Evolutionary conservation across 2,329 filamentous ascomycete genomes (phyloP).

Genomic region (Sclerotinia subarctica): DNA sequence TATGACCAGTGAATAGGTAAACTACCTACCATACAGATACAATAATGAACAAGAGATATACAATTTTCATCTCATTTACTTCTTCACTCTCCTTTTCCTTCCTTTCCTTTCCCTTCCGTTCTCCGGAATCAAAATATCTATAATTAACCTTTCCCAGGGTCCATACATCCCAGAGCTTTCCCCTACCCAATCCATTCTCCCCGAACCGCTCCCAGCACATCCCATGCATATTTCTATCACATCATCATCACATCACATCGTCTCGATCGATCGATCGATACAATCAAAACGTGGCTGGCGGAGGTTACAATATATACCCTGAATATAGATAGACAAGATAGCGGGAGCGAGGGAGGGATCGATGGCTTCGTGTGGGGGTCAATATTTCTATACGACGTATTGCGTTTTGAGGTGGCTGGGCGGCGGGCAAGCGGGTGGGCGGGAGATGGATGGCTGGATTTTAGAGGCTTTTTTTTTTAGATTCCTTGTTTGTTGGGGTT

Average conservation of each 20-base stretch:
- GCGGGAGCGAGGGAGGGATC: too few species aligned
- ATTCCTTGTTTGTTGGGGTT: neutral
- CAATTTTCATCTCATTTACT: neutral
- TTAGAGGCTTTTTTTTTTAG: neutral
- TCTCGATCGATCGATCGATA: neutral
- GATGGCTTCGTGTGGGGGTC: too few species aligned
- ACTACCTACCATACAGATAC: neutral
- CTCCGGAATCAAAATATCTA: neutral
- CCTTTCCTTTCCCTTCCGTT: neutral
- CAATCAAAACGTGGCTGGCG: neutral
- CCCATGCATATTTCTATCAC: neutral
- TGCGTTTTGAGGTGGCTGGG: too few species aligned
- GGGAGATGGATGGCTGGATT: too few species aligned
- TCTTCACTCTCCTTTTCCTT: neutral
- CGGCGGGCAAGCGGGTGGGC: too few species aligned
- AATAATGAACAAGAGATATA: neutral
- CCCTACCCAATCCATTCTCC: neutral
- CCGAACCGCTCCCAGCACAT: neutral
- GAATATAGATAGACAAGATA: neutral
- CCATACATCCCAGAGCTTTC: too few species aligned
- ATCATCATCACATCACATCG: too few species aligned
- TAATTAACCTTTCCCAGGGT: too few species aligned
- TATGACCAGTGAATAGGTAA: constrained; percentile 6
- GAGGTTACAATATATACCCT: neutral
- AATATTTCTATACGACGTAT: too few species aligned